Conservation (phyloP, 176 grass and related monocot genomes). For the Musa beccarii region DNA sequence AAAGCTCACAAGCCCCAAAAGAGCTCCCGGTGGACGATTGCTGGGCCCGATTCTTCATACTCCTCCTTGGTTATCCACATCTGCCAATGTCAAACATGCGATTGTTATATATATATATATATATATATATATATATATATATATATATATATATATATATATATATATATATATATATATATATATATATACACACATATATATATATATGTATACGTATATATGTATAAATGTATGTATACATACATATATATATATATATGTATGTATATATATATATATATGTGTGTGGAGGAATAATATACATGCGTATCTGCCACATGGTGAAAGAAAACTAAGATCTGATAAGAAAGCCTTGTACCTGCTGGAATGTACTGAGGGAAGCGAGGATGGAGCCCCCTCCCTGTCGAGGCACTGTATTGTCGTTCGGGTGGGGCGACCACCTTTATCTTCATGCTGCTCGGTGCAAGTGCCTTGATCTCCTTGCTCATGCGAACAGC, state of each 20-base stretch:
- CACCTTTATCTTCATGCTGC: slow-evolving; percentile 1
- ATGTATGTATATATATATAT: too few relatives aligned
- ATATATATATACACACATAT: too few relatives aligned
- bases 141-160: too few relatives aligned
- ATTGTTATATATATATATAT: too few relatives aligned
- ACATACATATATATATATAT: too few relatives aligned
- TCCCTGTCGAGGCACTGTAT: not conserved
- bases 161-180: too few relatives aligned
- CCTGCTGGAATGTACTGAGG: not conserved
- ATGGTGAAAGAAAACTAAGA: not conserved
- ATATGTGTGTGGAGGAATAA: too few relatives aligned
- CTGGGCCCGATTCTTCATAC: slow-evolving; percentile 1
- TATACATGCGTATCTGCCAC: too few relatives aligned
- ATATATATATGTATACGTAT: too few relatives aligned
- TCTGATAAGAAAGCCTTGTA: not conserved
- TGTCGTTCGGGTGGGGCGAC: not conserved
- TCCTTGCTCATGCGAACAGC: slow-evolving; percentile 4
- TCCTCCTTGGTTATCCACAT: slow-evolving; percentile 4
- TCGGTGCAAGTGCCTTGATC: not conserved
- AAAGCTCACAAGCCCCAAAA: not conserved
- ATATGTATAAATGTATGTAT: too few relatives aligned
- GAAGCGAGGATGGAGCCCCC: not conserved
- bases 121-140: too few relatives aligned
- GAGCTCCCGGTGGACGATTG: not conserved
- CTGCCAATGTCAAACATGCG: not conserved